Base-by-base conservation (phyloP, 805 yeast genomes). In the Lipomyces spencermartinsiae region DNA sequence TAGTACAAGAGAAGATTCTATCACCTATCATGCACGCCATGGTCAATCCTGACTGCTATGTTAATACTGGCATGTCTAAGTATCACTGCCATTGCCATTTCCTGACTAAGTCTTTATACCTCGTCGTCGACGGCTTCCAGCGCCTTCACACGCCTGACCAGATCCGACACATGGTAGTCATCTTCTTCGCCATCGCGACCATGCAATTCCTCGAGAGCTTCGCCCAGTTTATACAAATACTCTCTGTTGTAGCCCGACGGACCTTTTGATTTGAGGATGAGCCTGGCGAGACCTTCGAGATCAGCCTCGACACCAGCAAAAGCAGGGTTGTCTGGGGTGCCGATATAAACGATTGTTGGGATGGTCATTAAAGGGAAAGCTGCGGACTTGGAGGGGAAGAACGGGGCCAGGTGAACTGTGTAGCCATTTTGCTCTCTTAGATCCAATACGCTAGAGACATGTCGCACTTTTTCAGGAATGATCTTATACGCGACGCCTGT, bases 351-450 rank as follows among this genome's bases (percentile, higher is more conserved):
- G 33, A 81, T 79, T 31, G 95, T 10, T 79, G 80, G 62, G 89
- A 83, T 35, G 10, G 37, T 39, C n/a, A 46, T 31, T 43, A 25
- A 25, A 56, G 54, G 43, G 65, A 34, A 39, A 60, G 73, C 43
- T 22, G 33, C 19, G 37, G 62, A 46, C 8, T 19, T 35, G 25
- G 65, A 79, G 10, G 90, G 80, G 70, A 84, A 83, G 75, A 92
- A 91, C 4, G 86, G 86, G 2, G 92, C 88, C 29, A 82, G 78
- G 71, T 90, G 92, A 1, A 86, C 81, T 0, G 92, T 82, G 77
- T 93, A 93, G 0, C 98, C 98, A 75, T 92, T 93, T 77, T 92
- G 93, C 74, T 93, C 98, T 64, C 98, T 82, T 14, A 86, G 83
- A 73, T 93, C 97, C 61, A 93, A 81, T 73, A 92, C 89, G 16